Evolutionary conservation across 1,139 yeast species (phyloP), one percentile per base, ranked within the genome.

Genomic region (Taphrina deformans): DNA sequence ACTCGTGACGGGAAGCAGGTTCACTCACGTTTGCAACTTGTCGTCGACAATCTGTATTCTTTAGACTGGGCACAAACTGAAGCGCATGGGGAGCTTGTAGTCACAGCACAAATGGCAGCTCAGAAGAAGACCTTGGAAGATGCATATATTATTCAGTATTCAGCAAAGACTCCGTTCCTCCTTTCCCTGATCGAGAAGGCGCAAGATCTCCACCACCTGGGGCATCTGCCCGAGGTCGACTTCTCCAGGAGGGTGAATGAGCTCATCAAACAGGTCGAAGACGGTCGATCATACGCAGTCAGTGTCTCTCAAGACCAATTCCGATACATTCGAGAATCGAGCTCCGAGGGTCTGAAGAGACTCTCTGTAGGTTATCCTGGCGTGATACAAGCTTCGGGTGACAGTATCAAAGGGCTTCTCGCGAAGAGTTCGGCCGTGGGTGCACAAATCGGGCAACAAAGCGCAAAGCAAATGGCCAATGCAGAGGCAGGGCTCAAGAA

Each of bases 41-140:
- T 58, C 1, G 53, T 58, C 18, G 62, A 58, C 45, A 58, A 58
- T n/a, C 62, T 58, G 33, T 58, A 46, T 18, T 58, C 62, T 18
- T 46, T 58, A 10, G 46, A 35, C 18, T 58, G 62, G 62, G 29
- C 55, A 12, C 38, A 21, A 10, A 23, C 31, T 2, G 62, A 58
- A 24, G 45, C 55, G 6, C 38, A 50, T 26, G 62, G 62, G 3
- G 53, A 48, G 38, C 40, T 58, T n/a, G 35, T 58, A n/a, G 38
- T 58, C 21, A 26, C 53, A 3, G 62, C 55, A 9, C 41, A 53
- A 38, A 33, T 33, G 44, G 26, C 21, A 3, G 35, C 23, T 21
- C n/a, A 35, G 38, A 40, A 53, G 35, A 16, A 18, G 31, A 24
- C 16, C n/a, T 23, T 53, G 29, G 38, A 35, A 12, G 48, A 38